Base-by-base conservation (phyloP, 2,329 filamentous ascomycete species). In the Claviceps purpurea region DNA sequence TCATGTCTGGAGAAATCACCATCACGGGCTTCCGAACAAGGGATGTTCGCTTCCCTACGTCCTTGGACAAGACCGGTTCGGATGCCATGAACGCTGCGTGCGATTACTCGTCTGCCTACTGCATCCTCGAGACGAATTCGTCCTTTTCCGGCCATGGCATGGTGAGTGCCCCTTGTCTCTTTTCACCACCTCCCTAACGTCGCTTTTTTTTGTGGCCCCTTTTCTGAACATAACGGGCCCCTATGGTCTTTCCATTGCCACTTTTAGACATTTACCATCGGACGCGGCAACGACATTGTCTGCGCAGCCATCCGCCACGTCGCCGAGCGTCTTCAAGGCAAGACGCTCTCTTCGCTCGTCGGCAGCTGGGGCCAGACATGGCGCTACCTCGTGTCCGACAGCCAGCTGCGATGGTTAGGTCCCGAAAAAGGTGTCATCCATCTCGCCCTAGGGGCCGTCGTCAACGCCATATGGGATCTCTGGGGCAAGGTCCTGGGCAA, bases 1-100 rank as follows among this genome's bases (percentile, higher is more conserved):
- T 46, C 13, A 56, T 56, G 52, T 2, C 51, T 2, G 26, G 43
- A 43, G 78, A 83, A 60, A 74, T 88, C 61, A 87, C 80, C 54
- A 87, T 89, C 64, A 88, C 82, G 51, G 79, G 82, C 56, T 88
- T 81, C 74, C 73, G 71, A 58, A 85, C 83, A 54, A 77, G 82
- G 64, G 85, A 89, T 71, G 83, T 89, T 65, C 81, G 85, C 60
- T 89, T 89, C 66, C 85, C 85, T 68, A 96, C 89, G n/a, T 95
- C 89, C 42, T 81, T 96, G 55, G 89, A 95, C 71, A 93, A 91
- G 73, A 95, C 89, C n/a, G 89, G 89, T 62, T 94, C 88, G 8
- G 90, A 96, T 78, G 90, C 89, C 63, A 96, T 95, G 90, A 95
- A 96, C 65, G 86, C 87, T 3, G 89, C 89, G 2, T 87, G 89